Percentiles rank a stretch among this genome's conserved stretches.
phyloP scores from a whole-genome alignment of 768 basidiomycete species.

The Coprinopsis marcescibilis region DNA sequence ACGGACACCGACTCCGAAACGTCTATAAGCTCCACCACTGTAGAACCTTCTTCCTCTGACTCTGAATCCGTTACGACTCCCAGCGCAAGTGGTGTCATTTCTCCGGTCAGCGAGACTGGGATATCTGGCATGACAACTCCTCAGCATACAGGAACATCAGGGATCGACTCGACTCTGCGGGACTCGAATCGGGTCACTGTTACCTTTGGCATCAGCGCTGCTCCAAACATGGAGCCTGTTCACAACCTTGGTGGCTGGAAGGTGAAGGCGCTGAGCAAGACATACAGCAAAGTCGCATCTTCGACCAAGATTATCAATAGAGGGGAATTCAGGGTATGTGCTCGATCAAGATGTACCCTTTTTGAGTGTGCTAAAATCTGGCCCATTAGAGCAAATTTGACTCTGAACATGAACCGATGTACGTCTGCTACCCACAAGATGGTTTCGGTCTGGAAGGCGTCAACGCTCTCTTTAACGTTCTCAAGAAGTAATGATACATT shows the following conservation, averaged over 20 bases:
- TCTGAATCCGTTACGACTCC: background rate
- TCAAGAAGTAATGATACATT: constrained; percentile 35
- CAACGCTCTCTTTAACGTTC: constrained; percentile 34
- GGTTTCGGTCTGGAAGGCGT: constrained; percentile 43
- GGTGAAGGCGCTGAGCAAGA: constrained; percentile 36
- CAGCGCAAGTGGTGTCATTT: background rate
- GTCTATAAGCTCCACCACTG: constrained; percentile 2
- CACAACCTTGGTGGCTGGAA: constrained; percentile 44
- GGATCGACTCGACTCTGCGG: constrained; percentile 7
- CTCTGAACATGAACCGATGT: constrained; percentile 36
- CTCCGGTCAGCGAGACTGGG: background rate
- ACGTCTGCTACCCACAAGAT: constrained; percentile 45
- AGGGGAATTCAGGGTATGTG: constrained; percentile 40
- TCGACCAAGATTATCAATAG: constrained; percentile 34
- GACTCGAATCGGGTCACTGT: constrained; percentile 27
- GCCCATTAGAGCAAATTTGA: constrained; percentile 39
- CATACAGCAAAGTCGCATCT: constrained; percentile 34
- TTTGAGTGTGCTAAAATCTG: background rate
- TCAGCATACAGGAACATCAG: background rate
- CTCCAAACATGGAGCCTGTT: constrained; percentile 31
- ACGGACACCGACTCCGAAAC: background rate
- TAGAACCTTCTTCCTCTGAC: background rate
- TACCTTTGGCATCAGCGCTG: constrained; percentile 45
- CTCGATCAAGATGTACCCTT: background rate
- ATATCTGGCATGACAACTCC: constrained; percentile 4